Conservation (phyloP, 2,329 filamentous ascomycete genomes). For the Diatrype stigma region DNA sequence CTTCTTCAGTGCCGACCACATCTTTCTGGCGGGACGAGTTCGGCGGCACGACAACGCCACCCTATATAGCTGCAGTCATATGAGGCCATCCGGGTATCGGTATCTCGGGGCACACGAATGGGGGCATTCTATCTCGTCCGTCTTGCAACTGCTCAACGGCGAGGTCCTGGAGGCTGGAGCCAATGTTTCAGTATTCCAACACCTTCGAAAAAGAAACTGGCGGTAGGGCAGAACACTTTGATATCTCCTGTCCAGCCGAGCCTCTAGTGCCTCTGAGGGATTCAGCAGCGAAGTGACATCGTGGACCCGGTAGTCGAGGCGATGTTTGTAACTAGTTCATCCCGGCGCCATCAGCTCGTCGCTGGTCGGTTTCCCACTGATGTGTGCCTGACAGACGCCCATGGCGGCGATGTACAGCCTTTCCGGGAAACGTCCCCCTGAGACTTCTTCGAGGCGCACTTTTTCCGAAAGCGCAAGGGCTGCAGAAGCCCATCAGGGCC, state of each 20-base stretch:
- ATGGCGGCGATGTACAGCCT: slow-evolving; percentile 30
- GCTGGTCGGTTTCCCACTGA: slow-evolving; percentile 32
- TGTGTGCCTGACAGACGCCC: slow-evolving; percentile 33
- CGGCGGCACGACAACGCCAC: slow-evolving; percentile 28
- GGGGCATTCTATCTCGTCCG: not conserved
- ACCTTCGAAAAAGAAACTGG: slow-evolving; percentile 38
- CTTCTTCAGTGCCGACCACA: not conserved
- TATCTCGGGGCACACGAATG: slow-evolving; percentile 2
- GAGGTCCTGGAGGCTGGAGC: slow-evolving; percentile 27
- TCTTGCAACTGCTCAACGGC: slow-evolving; percentile 5
- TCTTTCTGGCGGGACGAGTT: slow-evolving; percentile 12
- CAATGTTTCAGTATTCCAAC: slow-evolving; percentile 35
- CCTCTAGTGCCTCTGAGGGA: slow-evolving; percentile 39
- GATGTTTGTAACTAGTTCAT: slow-evolving; percentile 40
- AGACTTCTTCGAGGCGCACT: slow-evolving; percentile 41
- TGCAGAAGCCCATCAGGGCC: not conserved
- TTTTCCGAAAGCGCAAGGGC: slow-evolving; percentile 13
- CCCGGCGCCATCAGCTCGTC: slow-evolving; percentile 35
- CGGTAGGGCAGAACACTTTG: slow-evolving; percentile 37
- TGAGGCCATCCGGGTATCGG: slow-evolving; percentile 8
- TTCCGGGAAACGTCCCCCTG: slow-evolving; percentile 19
- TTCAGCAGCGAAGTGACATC: slow-evolving; percentile 35
- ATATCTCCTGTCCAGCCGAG: slow-evolving; percentile 44
- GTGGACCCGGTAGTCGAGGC: slow-evolving; percentile 39
- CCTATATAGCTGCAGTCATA: slow-evolving; percentile 26